phyloP scores from a whole-genome alignment of 2,329 filamentous ascomycete genomes.

The Dothiorella sarmentorum region DNA sequence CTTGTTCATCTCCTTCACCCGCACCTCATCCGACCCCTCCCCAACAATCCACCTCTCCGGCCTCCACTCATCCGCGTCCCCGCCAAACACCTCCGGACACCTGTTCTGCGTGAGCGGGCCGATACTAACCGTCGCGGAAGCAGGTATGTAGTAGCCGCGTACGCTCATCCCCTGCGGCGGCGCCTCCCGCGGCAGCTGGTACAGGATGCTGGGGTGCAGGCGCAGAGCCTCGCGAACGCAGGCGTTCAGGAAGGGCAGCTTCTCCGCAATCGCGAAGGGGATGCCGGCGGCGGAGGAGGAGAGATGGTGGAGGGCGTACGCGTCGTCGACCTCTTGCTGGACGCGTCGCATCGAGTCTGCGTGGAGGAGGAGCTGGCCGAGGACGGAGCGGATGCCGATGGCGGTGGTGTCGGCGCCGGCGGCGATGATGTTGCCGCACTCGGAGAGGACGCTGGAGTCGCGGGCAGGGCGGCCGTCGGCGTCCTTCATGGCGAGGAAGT shows the following conservation, averaged over 20 bases:
- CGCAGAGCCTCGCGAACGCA: slow-evolving; percentile 55
- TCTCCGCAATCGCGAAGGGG: slow-evolving; percentile 22
- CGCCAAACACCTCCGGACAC: slow-evolving; percentile 42
- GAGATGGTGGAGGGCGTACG: background rate
- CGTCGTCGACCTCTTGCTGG: background rate
- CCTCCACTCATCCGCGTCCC: slow-evolving; percentile 43
- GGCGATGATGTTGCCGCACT: slow-evolving; percentile 21
- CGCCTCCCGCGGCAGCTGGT: slow-evolving; percentile 31
- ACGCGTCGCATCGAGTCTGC: background rate
- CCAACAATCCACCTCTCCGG: slow-evolving; percentile 41
- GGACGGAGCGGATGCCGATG: slow-evolving; percentile 44
- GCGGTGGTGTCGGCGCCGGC: slow-evolving; percentile 48
- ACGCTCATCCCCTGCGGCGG: slow-evolving; percentile 38
- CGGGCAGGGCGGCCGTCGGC: background rate
- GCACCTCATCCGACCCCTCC: background rate
- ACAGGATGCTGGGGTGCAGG: slow-evolving; percentile 48
- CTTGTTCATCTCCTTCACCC: background rate
- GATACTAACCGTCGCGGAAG: slow-evolving; percentile 29
- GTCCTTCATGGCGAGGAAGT: background rate
- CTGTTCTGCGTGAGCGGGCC: slow-evolving; percentile 38
- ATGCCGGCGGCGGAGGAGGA: background rate
- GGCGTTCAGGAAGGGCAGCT: slow-evolving; percentile 54
- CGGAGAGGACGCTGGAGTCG: background rate
- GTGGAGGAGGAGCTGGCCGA: slow-evolving; percentile 40
- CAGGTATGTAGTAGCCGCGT: slow-evolving; percentile 32